Evolutionary conservation across 164 flowering plant genomes (phyloP), one percentile per base, ranked within the genome.

Genomic region (Buxus sempervirens): DNA sequence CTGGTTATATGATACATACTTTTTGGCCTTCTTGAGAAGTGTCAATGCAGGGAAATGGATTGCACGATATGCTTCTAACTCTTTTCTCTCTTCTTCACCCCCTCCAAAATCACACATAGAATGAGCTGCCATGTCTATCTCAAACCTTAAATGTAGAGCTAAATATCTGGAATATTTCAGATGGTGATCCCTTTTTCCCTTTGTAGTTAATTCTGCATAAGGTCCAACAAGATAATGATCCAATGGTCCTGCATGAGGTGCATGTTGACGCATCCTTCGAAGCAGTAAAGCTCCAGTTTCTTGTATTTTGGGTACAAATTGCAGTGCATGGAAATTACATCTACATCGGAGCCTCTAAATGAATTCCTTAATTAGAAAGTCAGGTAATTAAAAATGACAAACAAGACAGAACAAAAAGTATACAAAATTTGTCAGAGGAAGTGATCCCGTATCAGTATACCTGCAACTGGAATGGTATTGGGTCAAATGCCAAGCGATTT

Each of bases 271-370:
- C 82, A 96, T 78, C 76, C 92, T 85, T 71, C 77, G 75, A 61
- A 93, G 78, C 64, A 96, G 85, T 77, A 93, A 67, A 48, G 93
- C 90, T 73, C 93, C 98, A 54, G 92, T 79, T 86, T 88, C 83
- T 93, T 96, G 97, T 70, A 96, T 90, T 76, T 91, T 93, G 51
- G 94, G 93, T 69, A 83, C 82, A 85, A 92, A 96, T 74, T 72
- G 81, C 75, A 96, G 83, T 2, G 99, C 99, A 75, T 96, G 93
- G 73, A 96, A 96, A 76, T 96, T 96, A 80, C 99, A 96, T 86
- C 98, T 89, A 90, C 99, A 96, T 61, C 99, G 96, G 68, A 96
- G 95, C 80, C 93, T 91, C 99, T 96, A 85, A 81, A 89, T 84
- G 87, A 83, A 85, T 68, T 79, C 66, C 77, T 72, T 63, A 73